Evolutionary conservation across 805 yeast genomes (phyloP).

Genomic region (baker's yeast (Saccharomyces cerevisiae)): DNA sequence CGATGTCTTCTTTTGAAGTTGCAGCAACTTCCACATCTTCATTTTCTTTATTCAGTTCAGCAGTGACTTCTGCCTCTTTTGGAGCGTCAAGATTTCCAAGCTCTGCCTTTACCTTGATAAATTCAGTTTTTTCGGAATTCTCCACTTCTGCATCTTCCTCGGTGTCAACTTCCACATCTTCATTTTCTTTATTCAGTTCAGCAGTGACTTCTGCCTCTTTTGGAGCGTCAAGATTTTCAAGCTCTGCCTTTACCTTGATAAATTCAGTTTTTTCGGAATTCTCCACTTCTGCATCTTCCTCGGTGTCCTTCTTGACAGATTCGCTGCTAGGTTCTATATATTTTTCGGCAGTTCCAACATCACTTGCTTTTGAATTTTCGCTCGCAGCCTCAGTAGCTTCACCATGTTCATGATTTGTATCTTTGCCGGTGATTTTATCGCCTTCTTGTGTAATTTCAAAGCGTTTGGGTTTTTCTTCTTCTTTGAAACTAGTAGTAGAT

Average conservation of each 20-base stretch:
- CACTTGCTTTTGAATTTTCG: neutral
- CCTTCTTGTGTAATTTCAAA: too few relatives aligned
- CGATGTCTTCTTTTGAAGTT: constrained; percentile 3
- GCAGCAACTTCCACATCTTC: neutral
- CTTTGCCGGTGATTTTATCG: too few relatives aligned
- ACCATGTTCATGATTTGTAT: too few relatives aligned
- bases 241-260: neutral
- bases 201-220: too few relatives aligned
- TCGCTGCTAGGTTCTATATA: neutral
- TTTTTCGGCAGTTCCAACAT: neutral
- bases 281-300: neutral
- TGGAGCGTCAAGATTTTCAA: too few relatives aligned
- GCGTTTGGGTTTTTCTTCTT: neutral
- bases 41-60: too few relatives aligned
- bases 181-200: too few relatives aligned
- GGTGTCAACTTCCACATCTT: neutral
- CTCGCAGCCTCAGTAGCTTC: neutral
- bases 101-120: too few relatives aligned
- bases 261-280: constrained; percentile 1
- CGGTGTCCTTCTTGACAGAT: neutral
- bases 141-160: neutral
- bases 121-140: too few relatives aligned
- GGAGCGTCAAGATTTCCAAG: too few relatives aligned
- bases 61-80: too few relatives aligned
- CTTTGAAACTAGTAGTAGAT: neutral